These are phyloP conservation scores for Fraxinus angustifolia DNA, from an alignment of 305 asterid species.

Conservation along the genomic window DNA sequence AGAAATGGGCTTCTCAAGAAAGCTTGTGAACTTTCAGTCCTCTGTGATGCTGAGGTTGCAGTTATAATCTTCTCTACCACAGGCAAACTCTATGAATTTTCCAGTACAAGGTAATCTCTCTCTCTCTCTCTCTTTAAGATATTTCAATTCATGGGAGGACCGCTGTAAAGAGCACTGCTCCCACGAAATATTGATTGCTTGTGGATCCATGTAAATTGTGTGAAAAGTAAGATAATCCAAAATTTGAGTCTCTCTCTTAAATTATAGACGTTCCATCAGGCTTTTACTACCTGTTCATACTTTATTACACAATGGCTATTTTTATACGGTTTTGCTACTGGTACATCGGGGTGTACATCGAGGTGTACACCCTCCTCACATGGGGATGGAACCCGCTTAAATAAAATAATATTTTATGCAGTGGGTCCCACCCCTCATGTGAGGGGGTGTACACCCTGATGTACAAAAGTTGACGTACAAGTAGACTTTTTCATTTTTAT, in stretches of 20 bases:
- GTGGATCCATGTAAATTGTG: not conserved
- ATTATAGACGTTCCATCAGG: not conserved
- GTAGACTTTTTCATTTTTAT: too few relatives aligned
- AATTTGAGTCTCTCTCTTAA: not conserved
- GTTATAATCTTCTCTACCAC: constrained; percentile 17
- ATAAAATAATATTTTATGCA: too few relatives aligned
- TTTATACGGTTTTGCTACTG: too few relatives aligned
- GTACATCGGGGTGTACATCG: too few relatives aligned
- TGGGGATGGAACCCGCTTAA: too few relatives aligned
- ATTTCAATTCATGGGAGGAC: not conserved
- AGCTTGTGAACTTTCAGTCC: constrained; percentile 26
- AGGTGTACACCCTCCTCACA: too few relatives aligned
- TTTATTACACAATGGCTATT: not conserved
- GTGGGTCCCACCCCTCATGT: too few relatives aligned
- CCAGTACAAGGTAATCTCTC: constrained; percentile 18
- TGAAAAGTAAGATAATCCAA: not conserved
- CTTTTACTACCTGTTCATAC: not conserved
- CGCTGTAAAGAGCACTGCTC: not conserved
- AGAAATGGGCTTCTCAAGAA: constrained; percentile 21
- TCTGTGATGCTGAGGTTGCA: constrained; percentile 23
- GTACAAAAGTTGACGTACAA: too few relatives aligned
- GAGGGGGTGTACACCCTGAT: too few relatives aligned
- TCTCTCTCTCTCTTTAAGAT: not conserved
- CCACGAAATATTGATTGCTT: not conserved
- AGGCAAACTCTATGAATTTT: constrained; percentile 20